Conservation (phyloP, 2,329 filamentous ascomycete genomes). For the Furcasterigmium furcatum region DNA sequence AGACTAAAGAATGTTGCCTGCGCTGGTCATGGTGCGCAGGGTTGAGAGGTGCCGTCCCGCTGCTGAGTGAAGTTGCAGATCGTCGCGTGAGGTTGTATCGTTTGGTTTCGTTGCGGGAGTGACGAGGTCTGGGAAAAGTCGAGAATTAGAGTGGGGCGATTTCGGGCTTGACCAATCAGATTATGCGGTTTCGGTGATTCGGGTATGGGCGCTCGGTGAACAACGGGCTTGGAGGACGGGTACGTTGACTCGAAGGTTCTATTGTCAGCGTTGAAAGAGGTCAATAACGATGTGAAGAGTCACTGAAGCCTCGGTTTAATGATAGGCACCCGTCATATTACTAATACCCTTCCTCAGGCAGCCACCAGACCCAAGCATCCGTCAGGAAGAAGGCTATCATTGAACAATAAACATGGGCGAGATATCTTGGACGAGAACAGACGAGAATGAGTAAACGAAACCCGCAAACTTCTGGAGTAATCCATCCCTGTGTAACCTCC, state of each 20-base stretch:
- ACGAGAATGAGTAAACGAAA: not conserved
- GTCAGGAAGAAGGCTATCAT: not conserved
- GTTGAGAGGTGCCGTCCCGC: not conserved
- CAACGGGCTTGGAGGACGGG: too few relatives aligned
- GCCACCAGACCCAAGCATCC: not conserved
- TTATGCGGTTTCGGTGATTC: not conserved
- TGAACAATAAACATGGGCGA: not conserved
- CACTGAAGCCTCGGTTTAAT: too few relatives aligned
- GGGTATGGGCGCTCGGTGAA: not conserved
- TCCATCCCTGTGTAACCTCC: too few relatives aligned
- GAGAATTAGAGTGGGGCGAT: conserved; percentile 12
- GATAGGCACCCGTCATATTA: too few relatives aligned
- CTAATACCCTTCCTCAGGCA: not conserved
- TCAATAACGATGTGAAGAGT: too few relatives aligned
- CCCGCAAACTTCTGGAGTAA: too few relatives aligned
- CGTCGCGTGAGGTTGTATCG: conserved; percentile 4
- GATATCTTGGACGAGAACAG: not conserved
- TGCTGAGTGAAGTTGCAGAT: conserved; percentile 7
- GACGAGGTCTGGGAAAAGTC: too few relatives aligned
- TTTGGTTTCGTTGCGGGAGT: too few relatives aligned
- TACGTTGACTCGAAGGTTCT: too few relatives aligned
- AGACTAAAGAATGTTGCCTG: not conserved
- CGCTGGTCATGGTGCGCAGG: conserved; percentile 8
- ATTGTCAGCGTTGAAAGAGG: too few relatives aligned
- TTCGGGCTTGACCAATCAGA: conserved; percentile 8